Conservation (phyloP, 169 alveolate genomes). For the Babesia ovata region DNA sequence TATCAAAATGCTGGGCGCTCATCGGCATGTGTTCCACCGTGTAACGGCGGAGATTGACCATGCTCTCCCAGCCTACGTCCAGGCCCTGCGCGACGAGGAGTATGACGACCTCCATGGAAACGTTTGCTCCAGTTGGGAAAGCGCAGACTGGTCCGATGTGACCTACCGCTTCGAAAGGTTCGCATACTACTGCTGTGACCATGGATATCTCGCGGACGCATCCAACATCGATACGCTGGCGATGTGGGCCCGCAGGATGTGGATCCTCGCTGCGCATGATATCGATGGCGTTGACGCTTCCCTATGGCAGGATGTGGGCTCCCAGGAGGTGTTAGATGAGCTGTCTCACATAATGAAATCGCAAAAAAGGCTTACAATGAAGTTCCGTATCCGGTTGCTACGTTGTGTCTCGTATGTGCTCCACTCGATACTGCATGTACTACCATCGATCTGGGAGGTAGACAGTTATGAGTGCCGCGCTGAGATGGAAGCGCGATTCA, state of each 20-base stretch:
- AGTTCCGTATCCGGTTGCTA: conserved; percentile 19
- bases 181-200: conserved; percentile 29
- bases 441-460: conserved; percentile 56
- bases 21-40: conserved; percentile 28
- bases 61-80: conserved; percentile 56
- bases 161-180: conserved; percentile 37
- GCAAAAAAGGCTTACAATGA: conserved; percentile 17
- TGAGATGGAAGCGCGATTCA: conserved; percentile 7
- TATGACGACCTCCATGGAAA: conserved; percentile 18
- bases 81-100: conserved; percentile 27
- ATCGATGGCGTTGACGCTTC: not conserved
- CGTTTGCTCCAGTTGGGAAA: conserved; percentile 25
- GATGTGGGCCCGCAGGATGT: conserved; percentile 34
- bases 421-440: conserved; percentile 4
- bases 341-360: conserved; percentile 21
- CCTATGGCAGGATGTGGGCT: not conserved
- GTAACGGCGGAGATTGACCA: conserved; percentile 49
- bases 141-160: conserved; percentile 10
- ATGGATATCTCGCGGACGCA: conserved; percentile 12
- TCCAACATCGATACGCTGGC: conserved; percentile 22
- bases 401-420: conserved; percentile 8
- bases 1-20: conserved; percentile 3
- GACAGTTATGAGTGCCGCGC: conserved; percentile 10
- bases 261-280: conserved; percentile 47
- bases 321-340: conserved; percentile 20